Conservation (phyloP, 2,329 filamentous ascomycete species). For the Arthrobotrys conoides region DNA sequence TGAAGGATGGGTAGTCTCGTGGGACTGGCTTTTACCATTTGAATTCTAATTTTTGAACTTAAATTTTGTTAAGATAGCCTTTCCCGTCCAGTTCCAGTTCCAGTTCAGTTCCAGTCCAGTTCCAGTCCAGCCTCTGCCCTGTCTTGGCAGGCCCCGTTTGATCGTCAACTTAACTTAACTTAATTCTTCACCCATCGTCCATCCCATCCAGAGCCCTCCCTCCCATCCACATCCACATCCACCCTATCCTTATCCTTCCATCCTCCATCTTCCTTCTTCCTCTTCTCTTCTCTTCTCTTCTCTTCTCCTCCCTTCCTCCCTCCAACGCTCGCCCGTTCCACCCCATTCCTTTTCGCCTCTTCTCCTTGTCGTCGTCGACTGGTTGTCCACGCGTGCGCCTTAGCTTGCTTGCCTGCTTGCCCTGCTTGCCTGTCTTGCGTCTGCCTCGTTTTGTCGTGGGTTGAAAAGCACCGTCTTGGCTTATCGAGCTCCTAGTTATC, state of each 20-base stretch:
- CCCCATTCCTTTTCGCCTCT: slow-evolving; percentile 39
- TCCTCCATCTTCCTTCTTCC: background rate
- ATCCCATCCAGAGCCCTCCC: too few relatives aligned
- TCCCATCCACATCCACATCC: too few relatives aligned
- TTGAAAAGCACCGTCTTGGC: slow-evolving; percentile 26
- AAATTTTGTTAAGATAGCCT: too few relatives aligned
- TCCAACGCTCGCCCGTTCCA: slow-evolving; percentile 50
- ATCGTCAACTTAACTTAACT: background rate
- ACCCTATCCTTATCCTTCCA: too few relatives aligned
- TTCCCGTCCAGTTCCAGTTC: too few relatives aligned
- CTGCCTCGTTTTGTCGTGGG: slow-evolving; percentile 53
- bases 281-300: background rate
- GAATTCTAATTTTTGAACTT: too few relatives aligned
- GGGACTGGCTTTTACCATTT: too few relatives aligned
- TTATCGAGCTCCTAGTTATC: slow-evolving; percentile 33
- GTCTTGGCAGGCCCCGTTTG: background rate
- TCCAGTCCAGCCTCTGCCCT: background rate
- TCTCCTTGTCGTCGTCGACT: slow-evolving; percentile 41
- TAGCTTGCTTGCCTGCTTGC: background rate
- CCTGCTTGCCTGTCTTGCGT: slow-evolving; percentile 13
- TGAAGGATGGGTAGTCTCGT: too few relatives aligned
- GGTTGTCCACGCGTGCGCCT: slow-evolving; percentile 55
- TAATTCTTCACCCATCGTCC: too few relatives aligned
- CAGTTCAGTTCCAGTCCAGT: too few relatives aligned
- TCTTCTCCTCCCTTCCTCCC: slow-evolving; percentile 4